These are phyloP conservation scores for Stemphylium lycopersici DNA, from an alignment of 2,329 filamentous ascomycete species.

Conservation along the genomic window DNA sequence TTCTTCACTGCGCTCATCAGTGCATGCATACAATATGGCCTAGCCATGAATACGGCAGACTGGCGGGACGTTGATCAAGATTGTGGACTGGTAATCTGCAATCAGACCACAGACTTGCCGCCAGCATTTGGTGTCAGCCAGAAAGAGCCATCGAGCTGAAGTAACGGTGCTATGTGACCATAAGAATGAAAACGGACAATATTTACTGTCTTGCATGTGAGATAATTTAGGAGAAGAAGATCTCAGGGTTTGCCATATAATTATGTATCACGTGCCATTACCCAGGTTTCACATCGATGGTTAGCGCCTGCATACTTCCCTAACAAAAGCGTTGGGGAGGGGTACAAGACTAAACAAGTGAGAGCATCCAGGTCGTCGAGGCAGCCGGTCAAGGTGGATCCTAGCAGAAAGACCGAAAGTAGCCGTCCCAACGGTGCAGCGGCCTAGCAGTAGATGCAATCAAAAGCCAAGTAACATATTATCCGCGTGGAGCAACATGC, in stretches of 20 bases:
- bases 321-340: not conserved
- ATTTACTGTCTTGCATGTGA: conserved; percentile 6
- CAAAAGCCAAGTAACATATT: not conserved
- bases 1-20: conserved; percentile 8
- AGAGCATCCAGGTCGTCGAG: not conserved
- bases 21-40: conserved; percentile 1
- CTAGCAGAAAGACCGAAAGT: not conserved
- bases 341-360: not conserved
- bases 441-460: not conserved
- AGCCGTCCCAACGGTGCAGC: not conserved
- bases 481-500: not conserved
- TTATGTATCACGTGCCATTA: not conserved
- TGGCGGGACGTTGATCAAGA: too few species aligned
- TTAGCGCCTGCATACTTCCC: not conserved
- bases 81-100: not conserved
- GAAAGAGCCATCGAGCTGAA: conserved; percentile 2
- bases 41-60: not conserved
- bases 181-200: too few species aligned
- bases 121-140: not conserved
- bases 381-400: conserved; percentile 12
- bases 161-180: not conserved
- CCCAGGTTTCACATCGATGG: not conserved
- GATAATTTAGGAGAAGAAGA: too few species aligned
- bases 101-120: not conserved
- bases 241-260: too few species aligned